Evolutionary conservation across 2,329 filamentous ascomycete species (phyloP).

Genomic region (Decorospora gaudefroyi): DNA sequence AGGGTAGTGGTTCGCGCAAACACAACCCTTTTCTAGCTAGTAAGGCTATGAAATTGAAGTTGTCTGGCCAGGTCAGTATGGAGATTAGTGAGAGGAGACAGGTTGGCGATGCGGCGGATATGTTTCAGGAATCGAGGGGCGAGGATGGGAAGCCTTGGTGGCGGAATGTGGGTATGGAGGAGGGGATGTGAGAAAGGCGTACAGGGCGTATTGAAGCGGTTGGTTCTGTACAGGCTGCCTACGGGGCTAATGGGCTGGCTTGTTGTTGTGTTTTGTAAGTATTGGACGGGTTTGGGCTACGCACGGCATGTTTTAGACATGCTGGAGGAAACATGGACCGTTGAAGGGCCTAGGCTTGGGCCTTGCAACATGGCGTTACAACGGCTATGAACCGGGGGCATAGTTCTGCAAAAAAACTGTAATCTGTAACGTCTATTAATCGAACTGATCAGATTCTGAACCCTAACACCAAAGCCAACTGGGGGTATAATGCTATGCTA

Average conservation of each 20-base stretch:
- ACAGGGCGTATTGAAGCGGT: background rate
- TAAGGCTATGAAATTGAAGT: conserved; percentile 67
- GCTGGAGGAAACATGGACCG: too few relatives aligned
- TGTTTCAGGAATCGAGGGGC: conserved; percentile 57
- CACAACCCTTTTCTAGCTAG: conserved; percentile 45
- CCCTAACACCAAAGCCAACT: too few relatives aligned
- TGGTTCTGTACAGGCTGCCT: background rate
- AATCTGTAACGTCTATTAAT: background rate
- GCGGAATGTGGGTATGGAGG: conserved; percentile 56
- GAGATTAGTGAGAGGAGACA: conserved; percentile 88
- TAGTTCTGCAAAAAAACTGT: conserved; percentile 1
- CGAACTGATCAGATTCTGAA: too few relatives aligned
- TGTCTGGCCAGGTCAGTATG: conserved; percentile 57
- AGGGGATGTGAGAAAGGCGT: conserved; percentile 46
- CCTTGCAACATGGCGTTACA: conserved; percentile 1
- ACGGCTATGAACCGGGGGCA: too few relatives aligned
- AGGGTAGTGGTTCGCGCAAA: conserved; percentile 35
- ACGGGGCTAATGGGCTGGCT: background rate
- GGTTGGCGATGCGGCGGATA: conserved; percentile 82
- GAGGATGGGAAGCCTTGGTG: conserved; percentile 50
- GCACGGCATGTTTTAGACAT: too few relatives aligned
- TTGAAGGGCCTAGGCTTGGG: background rate
- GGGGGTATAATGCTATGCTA: conserved; percentile 18
- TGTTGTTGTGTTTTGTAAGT: too few relatives aligned
- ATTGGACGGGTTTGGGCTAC: too few relatives aligned